Conservation (phyloP, 164 flowering plant genomes). For the Pachysandra terminalis region DNA sequence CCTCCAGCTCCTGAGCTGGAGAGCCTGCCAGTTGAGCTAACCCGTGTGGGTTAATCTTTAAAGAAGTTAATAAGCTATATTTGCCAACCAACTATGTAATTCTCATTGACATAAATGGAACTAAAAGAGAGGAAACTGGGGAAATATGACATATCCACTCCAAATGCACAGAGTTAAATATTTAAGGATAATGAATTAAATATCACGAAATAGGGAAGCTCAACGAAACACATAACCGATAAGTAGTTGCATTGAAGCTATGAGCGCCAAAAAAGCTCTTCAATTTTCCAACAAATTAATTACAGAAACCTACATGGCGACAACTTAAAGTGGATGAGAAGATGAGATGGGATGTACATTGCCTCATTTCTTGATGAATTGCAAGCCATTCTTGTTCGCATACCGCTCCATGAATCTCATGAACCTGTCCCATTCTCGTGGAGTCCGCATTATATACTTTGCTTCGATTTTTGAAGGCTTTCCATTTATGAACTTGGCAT, state of each 20-base stretch:
- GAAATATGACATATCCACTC: not conserved
- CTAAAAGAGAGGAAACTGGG: not conserved
- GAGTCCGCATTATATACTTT: slow-evolving; percentile 76
- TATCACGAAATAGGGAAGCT: too few relatives aligned
- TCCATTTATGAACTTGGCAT: slow-evolving; percentile 82
- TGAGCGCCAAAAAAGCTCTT: slow-evolving; percentile 14
- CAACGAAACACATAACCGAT: not conserved
- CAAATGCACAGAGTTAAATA: too few relatives aligned
- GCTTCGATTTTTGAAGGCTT: slow-evolving; percentile 91
- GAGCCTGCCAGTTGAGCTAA: too few relatives aligned
- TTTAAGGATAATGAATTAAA: not conserved
- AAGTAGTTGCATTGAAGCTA: slow-evolving; percentile 2
- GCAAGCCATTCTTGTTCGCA: slow-evolving; percentile 81
- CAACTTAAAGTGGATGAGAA: slow-evolving; percentile 9
- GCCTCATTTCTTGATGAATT: slow-evolving; percentile 80
- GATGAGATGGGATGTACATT: slow-evolving; percentile 19
- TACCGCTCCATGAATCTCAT: slow-evolving; percentile 99
- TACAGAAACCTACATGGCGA: slow-evolving; percentile 12
- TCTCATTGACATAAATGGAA: not conserved
- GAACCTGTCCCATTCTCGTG: slow-evolving; percentile 94
- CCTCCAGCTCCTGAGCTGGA: too few relatives aligned
- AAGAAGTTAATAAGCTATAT: not conserved
- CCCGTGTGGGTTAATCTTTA: too few relatives aligned
- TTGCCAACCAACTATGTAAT: not conserved
- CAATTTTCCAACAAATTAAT: slow-evolving; percentile 16